phyloP scores from a whole-genome alignment of 164 flowering plant genomes.

The Echeveria elegans region DNA sequence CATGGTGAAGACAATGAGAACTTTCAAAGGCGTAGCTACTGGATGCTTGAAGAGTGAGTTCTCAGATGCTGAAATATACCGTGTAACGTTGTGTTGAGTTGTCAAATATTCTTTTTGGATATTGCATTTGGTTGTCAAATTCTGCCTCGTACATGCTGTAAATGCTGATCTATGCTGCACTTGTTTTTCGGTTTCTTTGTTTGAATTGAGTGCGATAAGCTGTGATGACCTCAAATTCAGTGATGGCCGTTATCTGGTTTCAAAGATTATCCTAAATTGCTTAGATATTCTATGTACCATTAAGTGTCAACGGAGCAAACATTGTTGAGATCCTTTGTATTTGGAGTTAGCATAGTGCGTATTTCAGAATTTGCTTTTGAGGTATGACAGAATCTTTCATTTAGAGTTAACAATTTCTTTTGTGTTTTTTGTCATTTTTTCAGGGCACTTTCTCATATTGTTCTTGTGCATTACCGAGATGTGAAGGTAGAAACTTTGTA shows the following conservation, averaged over 20 bases:
- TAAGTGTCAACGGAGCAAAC: background rate
- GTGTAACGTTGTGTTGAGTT: background rate
- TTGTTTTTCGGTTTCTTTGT: background rate
- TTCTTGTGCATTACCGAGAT: conserved; percentile 70
- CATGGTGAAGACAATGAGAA: conserved; percentile 91
- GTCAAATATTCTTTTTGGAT: background rate
- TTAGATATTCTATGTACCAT: background rate
- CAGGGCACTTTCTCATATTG: conserved; percentile 68
- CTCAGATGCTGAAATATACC: background rate
- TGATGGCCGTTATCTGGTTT: background rate
- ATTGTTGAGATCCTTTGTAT: background rate
- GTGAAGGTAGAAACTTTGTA: conserved; percentile 33
- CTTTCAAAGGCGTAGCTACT: conserved; percentile 95
- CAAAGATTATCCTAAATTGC: background rate
- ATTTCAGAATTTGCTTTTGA: background rate
- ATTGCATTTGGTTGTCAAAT: background rate
- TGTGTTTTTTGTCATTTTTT: conserved; percentile 20
- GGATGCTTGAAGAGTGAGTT: conserved; percentile 99
- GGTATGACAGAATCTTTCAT: conserved; percentile 12
- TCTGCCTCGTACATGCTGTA: background rate
- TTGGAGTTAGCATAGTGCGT: background rate
- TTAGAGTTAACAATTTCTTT: background rate
- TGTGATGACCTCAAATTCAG: background rate
- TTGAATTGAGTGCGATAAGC: background rate
- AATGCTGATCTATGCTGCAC: background rate